phyloP scores from a whole-genome alignment of 768 basidiomycete species.

The Obba rivulosa region DNA sequence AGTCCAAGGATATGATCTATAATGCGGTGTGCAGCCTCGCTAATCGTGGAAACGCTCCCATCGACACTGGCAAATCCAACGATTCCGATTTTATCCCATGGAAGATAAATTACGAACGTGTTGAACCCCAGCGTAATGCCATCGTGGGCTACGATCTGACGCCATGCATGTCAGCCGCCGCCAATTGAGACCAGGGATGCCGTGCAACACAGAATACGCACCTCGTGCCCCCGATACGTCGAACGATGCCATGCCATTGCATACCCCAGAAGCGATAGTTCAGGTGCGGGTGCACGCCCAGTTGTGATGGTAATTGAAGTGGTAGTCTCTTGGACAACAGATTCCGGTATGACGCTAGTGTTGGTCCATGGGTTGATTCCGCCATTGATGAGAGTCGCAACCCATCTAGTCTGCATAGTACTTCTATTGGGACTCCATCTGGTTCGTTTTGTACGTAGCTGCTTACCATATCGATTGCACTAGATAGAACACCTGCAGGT shows the following conservation, averaged over 20 bases:
- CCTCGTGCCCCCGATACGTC: slow-evolving; percentile 37
- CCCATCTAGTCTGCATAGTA: slow-evolving; percentile 33
- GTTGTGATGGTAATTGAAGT: slow-evolving; percentile 24
- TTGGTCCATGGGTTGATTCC: slow-evolving; percentile 29
- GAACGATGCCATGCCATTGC: slow-evolving; percentile 36
- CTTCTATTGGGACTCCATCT: neutral
- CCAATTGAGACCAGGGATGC: neutral
- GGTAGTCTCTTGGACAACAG: slow-evolving; percentile 26
- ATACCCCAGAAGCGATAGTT: slow-evolving; percentile 30
- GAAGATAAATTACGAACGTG: slow-evolving; percentile 28
- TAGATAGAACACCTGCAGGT: slow-evolving; percentile 39
- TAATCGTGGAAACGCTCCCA: neutral
- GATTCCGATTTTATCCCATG: slow-evolving; percentile 30
- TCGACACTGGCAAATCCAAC: slow-evolving; percentile 18
- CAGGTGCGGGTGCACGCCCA: slow-evolving; percentile 5
- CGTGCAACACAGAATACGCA: slow-evolving; percentile 11
- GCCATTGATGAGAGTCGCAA: slow-evolving; percentile 28
- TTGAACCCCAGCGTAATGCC: slow-evolving; percentile 33
- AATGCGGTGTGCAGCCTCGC: slow-evolving; percentile 3
- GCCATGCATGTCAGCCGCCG: neutral
- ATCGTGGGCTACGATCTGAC: slow-evolving; percentile 28
- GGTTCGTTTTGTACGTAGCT: too few relatives aligned
- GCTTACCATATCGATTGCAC: slow-evolving; percentile 35
- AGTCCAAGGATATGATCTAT: slow-evolving; percentile 4
- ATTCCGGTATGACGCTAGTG: slow-evolving; percentile 27